Evolutionary conservation across 169 alveolate species (phyloP).

Genomic region (Perkinsus olseni): DNA sequence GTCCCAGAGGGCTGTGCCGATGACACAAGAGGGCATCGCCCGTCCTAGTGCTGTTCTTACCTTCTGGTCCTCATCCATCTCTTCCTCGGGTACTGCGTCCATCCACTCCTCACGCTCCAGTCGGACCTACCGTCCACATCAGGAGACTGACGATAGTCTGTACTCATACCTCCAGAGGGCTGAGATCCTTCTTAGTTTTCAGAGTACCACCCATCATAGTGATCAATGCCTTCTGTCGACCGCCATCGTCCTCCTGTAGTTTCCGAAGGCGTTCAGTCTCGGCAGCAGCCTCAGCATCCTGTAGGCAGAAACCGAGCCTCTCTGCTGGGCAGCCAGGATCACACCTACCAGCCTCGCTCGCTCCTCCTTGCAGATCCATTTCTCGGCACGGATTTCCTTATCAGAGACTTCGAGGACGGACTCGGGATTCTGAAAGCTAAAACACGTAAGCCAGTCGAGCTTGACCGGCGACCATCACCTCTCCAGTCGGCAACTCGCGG

Average conservation of each 20-base stretch:
- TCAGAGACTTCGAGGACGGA: background rate
- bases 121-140: background rate
- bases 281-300: background rate
- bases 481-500: background rate
- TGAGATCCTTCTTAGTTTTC: constrained; percentile 16
- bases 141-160: no score
- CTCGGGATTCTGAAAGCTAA: background rate
- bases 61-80: constrained; percentile 31
- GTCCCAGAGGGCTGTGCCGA: background rate
- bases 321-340: background rate
- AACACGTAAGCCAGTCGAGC: background rate
- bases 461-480: background rate
- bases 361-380: background rate
- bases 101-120: constrained; percentile 31
- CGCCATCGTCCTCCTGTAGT: background rate
- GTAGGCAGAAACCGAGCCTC: background rate
- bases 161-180: constrained; percentile 15
- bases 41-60: constrained; percentile 6
- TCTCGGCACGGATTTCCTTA: background rate
- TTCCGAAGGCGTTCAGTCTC: background rate
- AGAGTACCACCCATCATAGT: constrained; percentile 32
- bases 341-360: background rate
- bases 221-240: background rate
- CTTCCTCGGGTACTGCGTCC: constrained; percentile 19
- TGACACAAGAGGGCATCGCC: background rate